These are phyloP conservation scores for Ceratobasidium sp. DNA, from an alignment of 1,284 basidiomycete species.

Conservation along the genomic window DNA sequence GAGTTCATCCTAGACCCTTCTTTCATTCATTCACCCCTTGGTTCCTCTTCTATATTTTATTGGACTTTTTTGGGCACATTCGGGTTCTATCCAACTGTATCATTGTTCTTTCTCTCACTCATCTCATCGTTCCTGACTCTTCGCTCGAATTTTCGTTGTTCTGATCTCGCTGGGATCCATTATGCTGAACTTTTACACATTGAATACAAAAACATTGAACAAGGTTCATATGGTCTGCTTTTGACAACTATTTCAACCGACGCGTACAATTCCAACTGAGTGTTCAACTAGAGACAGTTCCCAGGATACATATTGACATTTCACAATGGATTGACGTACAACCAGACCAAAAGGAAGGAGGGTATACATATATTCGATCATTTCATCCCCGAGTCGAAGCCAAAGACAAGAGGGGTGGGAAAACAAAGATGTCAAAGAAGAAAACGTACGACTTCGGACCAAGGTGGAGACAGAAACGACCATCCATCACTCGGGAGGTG, in stretches of 20 bases:
- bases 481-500: conserved; percentile 25
- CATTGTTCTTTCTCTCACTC: conserved; percentile 1
- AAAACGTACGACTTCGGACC: background rate
- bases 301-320: conserved; percentile 25
- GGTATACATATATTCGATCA: conserved; percentile 16
- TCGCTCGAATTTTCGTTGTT: background rate
- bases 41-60: no score
- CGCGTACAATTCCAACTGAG: no score
- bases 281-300: background rate
- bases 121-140: background rate
- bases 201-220: conserved; percentile 30
- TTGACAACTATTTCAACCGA: conserved; percentile 15
- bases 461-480: background rate
- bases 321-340: conserved; percentile 13
- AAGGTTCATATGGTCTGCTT: background rate
- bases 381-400: background rate
- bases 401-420: background rate
- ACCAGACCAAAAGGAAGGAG: background rate
- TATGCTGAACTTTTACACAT: conserved; percentile 19
- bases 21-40: conserved; percentile 1
- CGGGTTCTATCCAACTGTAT: conserved; percentile 11
- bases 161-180: background rate
- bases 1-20: conserved; percentile 3
- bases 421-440: background rate
- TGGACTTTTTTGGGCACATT: background rate